Evolutionary conservation across 257 asterid species (phyloP).

Genomic region (Fraxinus excelsior): DNA sequence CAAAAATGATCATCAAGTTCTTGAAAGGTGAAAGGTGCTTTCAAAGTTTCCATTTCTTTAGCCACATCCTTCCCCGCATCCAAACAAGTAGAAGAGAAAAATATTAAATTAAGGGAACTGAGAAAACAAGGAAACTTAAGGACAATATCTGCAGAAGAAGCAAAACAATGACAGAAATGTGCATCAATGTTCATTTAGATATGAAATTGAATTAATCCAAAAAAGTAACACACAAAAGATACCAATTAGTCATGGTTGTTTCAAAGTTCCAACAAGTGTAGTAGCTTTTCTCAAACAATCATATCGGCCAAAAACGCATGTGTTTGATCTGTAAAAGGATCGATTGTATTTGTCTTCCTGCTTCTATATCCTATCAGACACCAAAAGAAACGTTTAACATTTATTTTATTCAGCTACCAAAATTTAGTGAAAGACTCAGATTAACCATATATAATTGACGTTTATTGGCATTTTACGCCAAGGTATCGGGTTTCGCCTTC

Average conservation of each 20-base stretch:
- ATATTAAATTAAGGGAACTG: not conserved
- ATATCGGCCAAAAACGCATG: not conserved
- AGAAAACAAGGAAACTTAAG: not conserved
- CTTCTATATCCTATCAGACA: not conserved
- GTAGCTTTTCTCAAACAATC: not conserved
- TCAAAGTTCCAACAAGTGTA: not conserved
- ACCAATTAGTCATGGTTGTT: not conserved
- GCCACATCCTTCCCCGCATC: not conserved
- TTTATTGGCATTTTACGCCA: not conserved
- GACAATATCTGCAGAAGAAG: not conserved
- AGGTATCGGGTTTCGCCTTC: slow-evolving; percentile 6
- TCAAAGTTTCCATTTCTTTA: not conserved
- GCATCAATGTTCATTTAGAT: not conserved
- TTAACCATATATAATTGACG: not conserved
- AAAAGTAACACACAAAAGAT: not conserved
- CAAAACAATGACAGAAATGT: not conserved
- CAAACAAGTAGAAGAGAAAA: not conserved
- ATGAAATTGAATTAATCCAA: not conserved
- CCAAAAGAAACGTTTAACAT: not conserved
- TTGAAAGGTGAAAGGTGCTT: not conserved
- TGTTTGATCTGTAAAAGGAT: not conserved
- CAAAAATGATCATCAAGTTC: not conserved
- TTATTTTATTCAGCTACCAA: slow-evolving; percentile 13
- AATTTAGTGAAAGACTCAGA: slow-evolving; percentile 1
- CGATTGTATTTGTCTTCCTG: not conserved